Conservation (phyloP, 768 basidiomycete species). For the Hypsizygus marmoreus region DNA sequence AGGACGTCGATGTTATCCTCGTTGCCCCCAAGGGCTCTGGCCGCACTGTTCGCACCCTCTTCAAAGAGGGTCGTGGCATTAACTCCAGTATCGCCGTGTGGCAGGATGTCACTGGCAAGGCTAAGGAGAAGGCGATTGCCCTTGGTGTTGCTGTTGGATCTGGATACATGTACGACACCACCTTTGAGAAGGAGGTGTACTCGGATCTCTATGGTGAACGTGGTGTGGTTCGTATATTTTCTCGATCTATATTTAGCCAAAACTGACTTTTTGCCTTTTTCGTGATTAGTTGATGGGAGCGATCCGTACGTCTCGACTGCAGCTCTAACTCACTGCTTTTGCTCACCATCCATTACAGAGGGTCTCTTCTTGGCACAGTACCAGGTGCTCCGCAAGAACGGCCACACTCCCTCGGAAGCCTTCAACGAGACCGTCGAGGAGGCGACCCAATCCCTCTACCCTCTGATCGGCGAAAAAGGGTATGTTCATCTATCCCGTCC, state of each 20-base stretch:
- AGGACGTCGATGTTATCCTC: conserved; percentile 97
- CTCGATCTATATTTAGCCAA: conserved; percentile 1
- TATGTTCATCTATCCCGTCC: conserved; percentile 44
- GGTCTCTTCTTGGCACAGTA: conserved; percentile 99
- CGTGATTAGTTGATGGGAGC: conserved; percentile 89
- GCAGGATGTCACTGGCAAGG: conserved; percentile 98
- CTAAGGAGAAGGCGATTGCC: conserved; percentile 95
- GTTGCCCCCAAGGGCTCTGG: conserved; percentile 99
- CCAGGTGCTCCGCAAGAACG: conserved; percentile 94
- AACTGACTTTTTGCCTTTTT: conserved; percentile 9
- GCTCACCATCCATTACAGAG: conserved; percentile 65
- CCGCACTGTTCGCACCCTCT: conserved; percentile 97
- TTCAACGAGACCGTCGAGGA: conserved; percentile 99
- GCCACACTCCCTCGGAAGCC: conserved; percentile 95
- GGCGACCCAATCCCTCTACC: conserved; percentile 98
- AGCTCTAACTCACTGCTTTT: conserved; percentile 1
- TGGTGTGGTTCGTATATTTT: conserved; percentile 79
- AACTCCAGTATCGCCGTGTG: conserved; percentile 93
- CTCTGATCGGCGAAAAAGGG: conserved; percentile 94
- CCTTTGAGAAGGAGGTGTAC: conserved; percentile 99
- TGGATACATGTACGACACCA: conserved; percentile 98
- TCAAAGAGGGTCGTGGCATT: conserved; percentile 99
- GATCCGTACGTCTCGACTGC: conserved; percentile 65
- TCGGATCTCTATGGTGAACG: conserved; percentile 99
- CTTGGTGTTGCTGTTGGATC: conserved; percentile 94